Evolutionary conservation across 169 alveolate genomes (phyloP).

Genomic region (Hepatocystis sp.): DNA sequence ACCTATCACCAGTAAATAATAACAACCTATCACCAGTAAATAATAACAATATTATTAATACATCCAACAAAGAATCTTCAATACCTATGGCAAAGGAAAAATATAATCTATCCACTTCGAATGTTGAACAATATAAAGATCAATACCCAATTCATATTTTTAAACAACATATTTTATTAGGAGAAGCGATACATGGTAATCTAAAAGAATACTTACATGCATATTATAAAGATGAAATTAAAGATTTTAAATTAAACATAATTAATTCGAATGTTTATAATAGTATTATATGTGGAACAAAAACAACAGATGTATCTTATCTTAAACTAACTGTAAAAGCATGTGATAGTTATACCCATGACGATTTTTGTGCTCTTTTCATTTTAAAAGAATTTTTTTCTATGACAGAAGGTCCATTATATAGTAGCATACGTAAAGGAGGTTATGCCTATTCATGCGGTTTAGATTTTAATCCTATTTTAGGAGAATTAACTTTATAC

Average conservation of each 20-base stretch:
- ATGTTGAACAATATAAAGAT: too few species aligned
- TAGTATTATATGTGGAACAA: slow-evolving; percentile 70
- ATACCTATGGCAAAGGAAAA: too few species aligned
- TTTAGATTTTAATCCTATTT: slow-evolving; percentile 71
- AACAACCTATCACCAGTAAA: too few species aligned
- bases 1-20: too few species aligned
- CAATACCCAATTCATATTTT: too few species aligned
- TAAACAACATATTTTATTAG: slow-evolving; percentile 31
- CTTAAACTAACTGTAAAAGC: slow-evolving; percentile 77
- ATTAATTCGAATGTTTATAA: slow-evolving; percentile 29
- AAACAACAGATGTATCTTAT: slow-evolving; percentile 82
- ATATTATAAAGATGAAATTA: slow-evolving; percentile 36
- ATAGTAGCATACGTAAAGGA: slow-evolving; percentile 85
- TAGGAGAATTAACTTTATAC: slow-evolving; percentile 80
- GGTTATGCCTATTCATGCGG: slow-evolving; percentile 84
- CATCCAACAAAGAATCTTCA: too few species aligned
- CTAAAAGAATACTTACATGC: slow-evolving; percentile 41
- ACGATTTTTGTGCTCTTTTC: slow-evolving; percentile 72
- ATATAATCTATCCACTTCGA: too few species aligned
- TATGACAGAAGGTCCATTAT: slow-evolving; percentile 85
- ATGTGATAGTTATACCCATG: slow-evolving; percentile 77
- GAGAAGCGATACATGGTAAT: slow-evolving; percentile 53
- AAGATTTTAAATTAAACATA: slow-evolving; percentile 12
- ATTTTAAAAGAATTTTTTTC: slow-evolving; percentile 79
- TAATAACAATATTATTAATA: too few species aligned